phyloP scores from a whole-genome alignment of 108 stramenopile genomes.

The Mediolabrus comicus region DNA sequence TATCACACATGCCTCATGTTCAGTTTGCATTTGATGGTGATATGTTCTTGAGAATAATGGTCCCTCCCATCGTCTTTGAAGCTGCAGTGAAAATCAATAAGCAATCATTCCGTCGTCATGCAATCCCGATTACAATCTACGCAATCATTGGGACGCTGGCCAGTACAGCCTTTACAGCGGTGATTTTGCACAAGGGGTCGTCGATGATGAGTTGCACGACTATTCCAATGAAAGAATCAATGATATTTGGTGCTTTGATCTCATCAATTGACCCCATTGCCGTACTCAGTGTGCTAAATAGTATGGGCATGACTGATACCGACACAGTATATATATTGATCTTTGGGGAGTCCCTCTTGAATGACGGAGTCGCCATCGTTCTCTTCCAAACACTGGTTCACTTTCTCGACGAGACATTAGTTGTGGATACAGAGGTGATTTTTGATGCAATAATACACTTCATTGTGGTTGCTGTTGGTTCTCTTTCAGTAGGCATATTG shows the following conservation, averaged over 20 bases:
- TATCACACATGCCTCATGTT: constrained; percentile 72
- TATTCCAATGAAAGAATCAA: constrained; percentile 69
- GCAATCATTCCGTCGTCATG: constrained; percentile 66
- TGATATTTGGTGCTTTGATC: constrained; percentile 88
- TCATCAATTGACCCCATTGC: constrained; percentile 91
- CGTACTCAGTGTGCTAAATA: constrained; percentile 70
- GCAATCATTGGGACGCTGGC: constrained; percentile 81
- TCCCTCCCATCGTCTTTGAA: constrained; percentile 91
- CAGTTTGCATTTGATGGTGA: constrained; percentile 82
- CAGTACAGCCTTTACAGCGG: constrained; percentile 72
- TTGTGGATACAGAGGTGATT: constrained; percentile 63
- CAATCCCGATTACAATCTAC: constrained; percentile 77
- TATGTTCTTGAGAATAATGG: constrained; percentile 86
- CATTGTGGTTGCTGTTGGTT: constrained; percentile 69
- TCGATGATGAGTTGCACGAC: constrained; percentile 35
- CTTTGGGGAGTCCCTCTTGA: constrained; percentile 94
- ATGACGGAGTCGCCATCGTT: constrained; percentile 93
- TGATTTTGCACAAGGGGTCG: constrained; percentile 70
- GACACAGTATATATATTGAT: constrained; percentile 87
- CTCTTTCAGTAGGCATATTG: constrained; percentile 51
- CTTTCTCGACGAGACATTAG: constrained; percentile 77
- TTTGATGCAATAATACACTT: constrained; percentile 77
- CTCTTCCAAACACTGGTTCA: constrained; percentile 83
- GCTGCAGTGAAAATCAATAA: constrained; percentile 88
- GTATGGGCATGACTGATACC: constrained; percentile 72